Percentiles rank a stretch among this genome's conserved stretches.
phyloP scores from a whole-genome alignment of 2,329 filamentous ascomycete genomes.

The Dryadomyces sulphureus region DNA sequence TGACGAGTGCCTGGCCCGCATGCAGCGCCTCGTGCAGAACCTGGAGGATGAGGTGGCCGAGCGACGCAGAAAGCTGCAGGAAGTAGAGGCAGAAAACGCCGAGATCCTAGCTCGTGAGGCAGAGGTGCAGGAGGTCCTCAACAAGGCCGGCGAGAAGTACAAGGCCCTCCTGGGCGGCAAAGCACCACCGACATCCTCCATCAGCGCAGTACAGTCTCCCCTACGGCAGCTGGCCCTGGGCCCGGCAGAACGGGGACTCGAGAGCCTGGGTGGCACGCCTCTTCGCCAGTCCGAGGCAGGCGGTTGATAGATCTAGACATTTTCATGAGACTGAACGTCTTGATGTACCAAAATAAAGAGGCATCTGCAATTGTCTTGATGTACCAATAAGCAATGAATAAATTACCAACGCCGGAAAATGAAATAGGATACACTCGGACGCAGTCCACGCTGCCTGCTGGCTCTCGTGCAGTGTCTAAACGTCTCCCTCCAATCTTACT shows the following conservation, averaged over 20 bases:
- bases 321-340: too few relatives aligned
- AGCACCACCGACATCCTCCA: conserved; percentile 13
- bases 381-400: neutral
- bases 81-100: conserved; percentile 51
- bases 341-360: too few relatives aligned
- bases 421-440: neutral
- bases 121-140: conserved; percentile 67
- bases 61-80: conserved; percentile 49
- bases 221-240: conserved; percentile 15
- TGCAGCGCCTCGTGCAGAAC: conserved; percentile 44
- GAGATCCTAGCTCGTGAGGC: conserved; percentile 55
- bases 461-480: too few relatives aligned
- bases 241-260: conserved; percentile 22
- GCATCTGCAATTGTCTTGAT: too few relatives aligned
- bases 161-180: conserved; percentile 25
- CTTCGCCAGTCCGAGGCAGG: conserved; percentile 17
- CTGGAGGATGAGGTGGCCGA: conserved; percentile 49
- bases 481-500: neutral
- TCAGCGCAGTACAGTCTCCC: conserved; percentile 15
- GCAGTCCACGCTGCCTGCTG: neutral
- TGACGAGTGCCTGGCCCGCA: conserved; percentile 46
- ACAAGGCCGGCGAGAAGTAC: conserved; percentile 60
- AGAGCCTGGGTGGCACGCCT: conserved; percentile 31
- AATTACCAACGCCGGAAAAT: neutral
- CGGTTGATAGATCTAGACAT: conserved; percentile 11